phyloP scores from a whole-genome alignment of 495 filamentous ascomycete genomes.

The Extremus antarcticus region DNA sequence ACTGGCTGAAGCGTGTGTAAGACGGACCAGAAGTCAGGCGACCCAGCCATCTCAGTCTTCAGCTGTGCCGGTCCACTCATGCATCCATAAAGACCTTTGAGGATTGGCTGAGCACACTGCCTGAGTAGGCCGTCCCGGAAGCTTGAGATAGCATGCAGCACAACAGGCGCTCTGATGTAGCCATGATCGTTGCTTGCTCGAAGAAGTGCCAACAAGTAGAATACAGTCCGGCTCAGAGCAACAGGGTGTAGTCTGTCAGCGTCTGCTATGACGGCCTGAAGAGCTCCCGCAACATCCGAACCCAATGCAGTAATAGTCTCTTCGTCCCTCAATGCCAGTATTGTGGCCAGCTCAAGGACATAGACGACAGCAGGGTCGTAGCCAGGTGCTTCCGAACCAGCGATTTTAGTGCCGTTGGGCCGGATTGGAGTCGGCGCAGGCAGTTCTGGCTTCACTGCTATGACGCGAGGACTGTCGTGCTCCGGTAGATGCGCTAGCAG shows the following conservation, averaged over 20 bases:
- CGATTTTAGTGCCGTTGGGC: constrained; percentile 45
- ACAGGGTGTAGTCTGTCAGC: constrained; percentile 66
- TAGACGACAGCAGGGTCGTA: constrained; percentile 87
- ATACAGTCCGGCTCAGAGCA: constrained; percentile 69
- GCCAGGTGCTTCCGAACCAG: constrained; percentile 36
- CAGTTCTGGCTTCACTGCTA: constrained; percentile 76
- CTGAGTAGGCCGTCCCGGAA: constrained; percentile 68
- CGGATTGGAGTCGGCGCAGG: constrained; percentile 40
- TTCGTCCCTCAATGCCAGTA: constrained; percentile 67
- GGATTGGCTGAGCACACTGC: constrained; percentile 59
- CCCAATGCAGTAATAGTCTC: constrained; percentile 61
- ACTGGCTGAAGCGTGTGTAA: constrained; percentile 61
- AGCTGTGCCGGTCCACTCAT: constrained; percentile 64
- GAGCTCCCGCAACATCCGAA: constrained; percentile 62
- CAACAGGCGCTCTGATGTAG: constrained; percentile 82
- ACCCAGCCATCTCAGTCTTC: constrained; percentile 84
- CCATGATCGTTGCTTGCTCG: constrained; percentile 83
- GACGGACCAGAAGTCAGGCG: constrained; percentile 95
- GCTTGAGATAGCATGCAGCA: constrained; percentile 81
- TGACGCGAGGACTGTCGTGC: constrained; percentile 66
- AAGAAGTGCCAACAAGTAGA: constrained; percentile 74
- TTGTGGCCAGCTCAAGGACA: constrained; percentile 77
- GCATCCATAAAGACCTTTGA: constrained; percentile 71
- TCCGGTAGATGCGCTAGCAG: constrained; percentile 80
- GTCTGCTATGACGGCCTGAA: constrained; percentile 74